Evolutionary conservation across 106 monocot genomes (phyloP).

Genomic region (Apostasia ramifera): DNA sequence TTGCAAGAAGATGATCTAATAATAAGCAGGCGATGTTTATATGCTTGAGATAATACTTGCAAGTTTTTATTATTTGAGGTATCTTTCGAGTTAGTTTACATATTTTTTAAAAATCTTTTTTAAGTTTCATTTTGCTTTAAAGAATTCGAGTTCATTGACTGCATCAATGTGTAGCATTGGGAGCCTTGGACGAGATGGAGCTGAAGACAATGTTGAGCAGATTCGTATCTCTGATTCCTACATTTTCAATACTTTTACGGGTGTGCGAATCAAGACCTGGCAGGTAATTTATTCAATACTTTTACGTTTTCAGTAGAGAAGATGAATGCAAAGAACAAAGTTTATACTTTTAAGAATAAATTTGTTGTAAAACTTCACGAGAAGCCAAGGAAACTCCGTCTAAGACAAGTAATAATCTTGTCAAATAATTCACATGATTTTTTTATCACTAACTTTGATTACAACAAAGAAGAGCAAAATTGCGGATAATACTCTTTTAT

Average conservation of each 20-base stretch:
- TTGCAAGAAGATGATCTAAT: background rate
- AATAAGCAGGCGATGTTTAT: too few relatives aligned
- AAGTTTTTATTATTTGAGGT: too few relatives aligned
- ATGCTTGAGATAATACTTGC: too few relatives aligned
- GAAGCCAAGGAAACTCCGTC: too few relatives aligned
- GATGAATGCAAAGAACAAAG: too few relatives aligned
- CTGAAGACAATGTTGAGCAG: conserved; percentile 5
- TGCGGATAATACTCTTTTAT: too few relatives aligned
- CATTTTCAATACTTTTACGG: conserved; percentile 8
- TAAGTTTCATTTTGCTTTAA: too few relatives aligned
- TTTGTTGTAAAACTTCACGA: too few relatives aligned
- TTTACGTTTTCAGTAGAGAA: background rate
- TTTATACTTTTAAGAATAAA: background rate
- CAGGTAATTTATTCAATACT: conserved; percentile 13
- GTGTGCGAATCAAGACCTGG: conserved; percentile 17
- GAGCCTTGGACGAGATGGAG: conserved; percentile 6
- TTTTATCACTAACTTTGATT: too few relatives aligned
- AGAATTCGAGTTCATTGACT: background rate
- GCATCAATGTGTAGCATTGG: conserved; percentile 7
- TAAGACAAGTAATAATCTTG: too few relatives aligned
- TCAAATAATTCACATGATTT: too few relatives aligned
- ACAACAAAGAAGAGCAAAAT: too few relatives aligned
- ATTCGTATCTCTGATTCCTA: background rate
- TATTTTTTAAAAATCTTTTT: background rate
- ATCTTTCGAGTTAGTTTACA: background rate